phyloP scores from a whole-genome alignment of 805 yeast species.

The Candida ipomoeae region DNA sequence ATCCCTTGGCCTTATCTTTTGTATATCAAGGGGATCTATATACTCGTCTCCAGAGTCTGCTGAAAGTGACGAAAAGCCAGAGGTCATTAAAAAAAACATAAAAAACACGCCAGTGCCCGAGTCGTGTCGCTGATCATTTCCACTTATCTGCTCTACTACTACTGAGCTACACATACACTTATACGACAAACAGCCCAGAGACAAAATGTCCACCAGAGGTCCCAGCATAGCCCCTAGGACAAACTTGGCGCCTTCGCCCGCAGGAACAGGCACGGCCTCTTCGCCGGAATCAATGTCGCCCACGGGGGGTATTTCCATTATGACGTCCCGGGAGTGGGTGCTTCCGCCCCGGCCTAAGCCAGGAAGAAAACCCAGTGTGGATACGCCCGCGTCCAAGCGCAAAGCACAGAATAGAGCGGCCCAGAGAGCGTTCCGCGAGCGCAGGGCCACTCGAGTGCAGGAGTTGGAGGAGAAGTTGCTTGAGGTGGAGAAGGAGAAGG shows the following conservation, averaged over 20 bases:
- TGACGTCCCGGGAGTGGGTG: conserved; percentile 57
- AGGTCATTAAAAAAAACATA: background rate
- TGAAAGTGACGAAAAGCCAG: background rate
- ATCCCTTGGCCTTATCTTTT: background rate
- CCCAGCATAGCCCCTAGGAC: conserved; percentile 19
- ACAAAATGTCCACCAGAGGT: conserved; percentile 13
- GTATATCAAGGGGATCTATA: background rate
- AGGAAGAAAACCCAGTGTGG: conserved; percentile 60
- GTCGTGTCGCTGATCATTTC: background rate
- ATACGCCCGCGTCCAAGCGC: conserved; percentile 78
- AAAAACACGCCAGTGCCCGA: background rate
- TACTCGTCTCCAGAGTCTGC: background rate
- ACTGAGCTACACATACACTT: no score
- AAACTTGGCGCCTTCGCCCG: conserved; percentile 16
- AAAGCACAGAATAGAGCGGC: conserved; percentile 95
- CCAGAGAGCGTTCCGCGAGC: conserved; percentile 83
- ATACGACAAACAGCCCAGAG: background rate
- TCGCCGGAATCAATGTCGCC: conserved; percentile 17
- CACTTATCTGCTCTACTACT: background rate
- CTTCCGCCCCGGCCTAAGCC: conserved; percentile 62
- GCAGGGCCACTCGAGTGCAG: conserved; percentile 76
- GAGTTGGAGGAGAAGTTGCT: conserved; percentile 69
- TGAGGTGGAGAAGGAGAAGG: conserved; percentile 65
- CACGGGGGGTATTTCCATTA: conserved; percentile 35
- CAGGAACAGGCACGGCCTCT: conserved; percentile 12